Conservation (phyloP, 371 early-diverging fungal genomes). For the Mucor mucedo region DNA sequence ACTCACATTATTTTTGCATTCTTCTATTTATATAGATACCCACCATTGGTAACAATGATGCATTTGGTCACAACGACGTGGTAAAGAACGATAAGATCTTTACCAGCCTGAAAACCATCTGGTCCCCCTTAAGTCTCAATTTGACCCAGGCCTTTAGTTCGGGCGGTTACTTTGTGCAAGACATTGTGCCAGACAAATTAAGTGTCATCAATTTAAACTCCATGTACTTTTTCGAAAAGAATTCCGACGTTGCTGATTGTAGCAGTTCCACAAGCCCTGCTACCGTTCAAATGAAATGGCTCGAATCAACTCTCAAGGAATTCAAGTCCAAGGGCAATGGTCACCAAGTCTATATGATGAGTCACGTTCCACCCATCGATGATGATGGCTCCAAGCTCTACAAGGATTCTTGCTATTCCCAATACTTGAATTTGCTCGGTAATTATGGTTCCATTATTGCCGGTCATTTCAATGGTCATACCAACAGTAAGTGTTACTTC, state of each 20-base stretch:
- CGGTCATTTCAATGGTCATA: slow-evolving; percentile 62
- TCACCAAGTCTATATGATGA: slow-evolving; percentile 42
- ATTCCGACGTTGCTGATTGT: slow-evolving; percentile 34
- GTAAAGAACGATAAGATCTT: slow-evolving; percentile 30
- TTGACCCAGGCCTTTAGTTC: slow-evolving; percentile 21
- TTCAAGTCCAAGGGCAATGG: slow-evolving; percentile 8
- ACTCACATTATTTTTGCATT: not conserved
- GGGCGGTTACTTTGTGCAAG: slow-evolving; percentile 37
- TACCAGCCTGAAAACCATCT: slow-evolving; percentile 27
- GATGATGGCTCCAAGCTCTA: slow-evolving; percentile 29
- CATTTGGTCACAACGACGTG: slow-evolving; percentile 34
- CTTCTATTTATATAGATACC: too few species aligned
- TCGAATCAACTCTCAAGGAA: slow-evolving; percentile 21
- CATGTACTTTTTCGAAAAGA: slow-evolving; percentile 38
- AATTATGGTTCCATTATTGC: slow-evolving; percentile 43
- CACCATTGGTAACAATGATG: slow-evolving; percentile 57
- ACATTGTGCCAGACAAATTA: slow-evolving; percentile 24
- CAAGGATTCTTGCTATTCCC: slow-evolving; percentile 36
- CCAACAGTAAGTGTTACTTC: slow-evolving; percentile 32
- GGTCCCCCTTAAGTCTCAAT: slow-evolving; percentile 36
- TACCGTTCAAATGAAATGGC: slow-evolving; percentile 40
- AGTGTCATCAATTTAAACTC: slow-evolving; percentile 32
- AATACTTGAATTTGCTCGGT: slow-evolving; percentile 51
- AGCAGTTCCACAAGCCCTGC: slow-evolving; percentile 28
- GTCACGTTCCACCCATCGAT: slow-evolving; percentile 59